Conservation (phyloP, 177 flowering plant genomes). For the Vitis hybrid region DNA sequence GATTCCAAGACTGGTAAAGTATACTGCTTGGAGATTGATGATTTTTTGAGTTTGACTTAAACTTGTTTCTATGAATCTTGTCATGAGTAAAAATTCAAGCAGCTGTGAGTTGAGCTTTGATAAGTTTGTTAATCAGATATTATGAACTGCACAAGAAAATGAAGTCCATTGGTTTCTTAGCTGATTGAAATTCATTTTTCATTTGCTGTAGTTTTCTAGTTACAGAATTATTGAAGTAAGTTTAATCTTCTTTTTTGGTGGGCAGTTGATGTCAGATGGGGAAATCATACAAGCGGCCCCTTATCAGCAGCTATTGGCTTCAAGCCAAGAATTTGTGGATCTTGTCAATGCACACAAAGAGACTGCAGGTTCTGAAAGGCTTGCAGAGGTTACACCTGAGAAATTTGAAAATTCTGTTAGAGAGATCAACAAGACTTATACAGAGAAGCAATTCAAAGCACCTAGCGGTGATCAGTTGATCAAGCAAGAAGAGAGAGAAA, state of each 20-base stretch:
- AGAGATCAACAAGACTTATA: conserved; percentile 34
- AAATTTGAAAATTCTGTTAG: conserved; percentile 12
- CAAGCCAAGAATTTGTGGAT: conserved; percentile 46
- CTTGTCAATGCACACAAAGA: conserved; percentile 57
- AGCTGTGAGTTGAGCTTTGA: no score
- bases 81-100: no score
- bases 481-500: conserved; percentile 44
- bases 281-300: conserved; percentile 41
- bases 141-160: no score
- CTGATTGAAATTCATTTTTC: no score
- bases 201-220: no score
- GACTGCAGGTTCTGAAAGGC: conserved; percentile 50
- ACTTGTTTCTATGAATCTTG: no score
- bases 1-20: no score
- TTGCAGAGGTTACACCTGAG: conserved; percentile 19
- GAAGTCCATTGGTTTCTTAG: no score
- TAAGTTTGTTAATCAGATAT: no score
- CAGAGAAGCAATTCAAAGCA: conserved; percentile 18
- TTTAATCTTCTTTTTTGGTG: background rate
- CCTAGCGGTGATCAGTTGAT: conserved; percentile 39
- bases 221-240: no score
- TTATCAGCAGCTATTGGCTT: conserved; percentile 31
- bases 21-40: no score
- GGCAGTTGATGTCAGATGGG: conserved; percentile 52
- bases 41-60: no score